These are phyloP conservation scores for Eucalyptus sp. DNA, from an alignment of 345 rosid genomes.

Conservation along the genomic window DNA sequence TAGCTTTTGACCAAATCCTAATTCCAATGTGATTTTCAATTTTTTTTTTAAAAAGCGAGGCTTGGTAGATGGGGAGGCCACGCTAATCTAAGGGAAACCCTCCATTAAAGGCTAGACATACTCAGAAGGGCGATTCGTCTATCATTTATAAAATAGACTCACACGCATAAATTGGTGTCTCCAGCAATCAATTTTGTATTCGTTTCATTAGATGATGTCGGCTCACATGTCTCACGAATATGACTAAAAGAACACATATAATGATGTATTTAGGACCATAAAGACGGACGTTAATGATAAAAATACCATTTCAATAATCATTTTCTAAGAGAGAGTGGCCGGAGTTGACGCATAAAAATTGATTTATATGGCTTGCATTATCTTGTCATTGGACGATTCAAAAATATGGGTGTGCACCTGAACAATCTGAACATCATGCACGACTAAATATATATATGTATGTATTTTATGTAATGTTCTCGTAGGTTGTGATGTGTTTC, in stretches of 20 bases:
- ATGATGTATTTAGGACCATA: background rate
- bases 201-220: background rate
- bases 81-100: background rate
- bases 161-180: background rate
- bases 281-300: background rate
- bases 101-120: background rate
- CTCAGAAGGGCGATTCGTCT: background rate
- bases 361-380: background rate
- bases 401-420: background rate
- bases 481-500: background rate
- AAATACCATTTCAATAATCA: background rate
- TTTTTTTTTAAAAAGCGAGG: background rate
- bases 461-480: background rate
- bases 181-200: background rate
- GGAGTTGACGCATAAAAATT: background rate
- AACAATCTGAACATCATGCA: background rate
- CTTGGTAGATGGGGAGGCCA: background rate
- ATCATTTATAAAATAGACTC: background rate
- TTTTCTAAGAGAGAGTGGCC: background rate
- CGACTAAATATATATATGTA: background rate
- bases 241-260: background rate
- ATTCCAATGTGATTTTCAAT: background rate
- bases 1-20: background rate
- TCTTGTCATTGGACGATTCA: background rate
- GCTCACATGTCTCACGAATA: background rate